These are phyloP conservation scores for Tremella mesenterica DNA, from an alignment of 768 basidiomycete species.

Conservation along the genomic window DNA sequence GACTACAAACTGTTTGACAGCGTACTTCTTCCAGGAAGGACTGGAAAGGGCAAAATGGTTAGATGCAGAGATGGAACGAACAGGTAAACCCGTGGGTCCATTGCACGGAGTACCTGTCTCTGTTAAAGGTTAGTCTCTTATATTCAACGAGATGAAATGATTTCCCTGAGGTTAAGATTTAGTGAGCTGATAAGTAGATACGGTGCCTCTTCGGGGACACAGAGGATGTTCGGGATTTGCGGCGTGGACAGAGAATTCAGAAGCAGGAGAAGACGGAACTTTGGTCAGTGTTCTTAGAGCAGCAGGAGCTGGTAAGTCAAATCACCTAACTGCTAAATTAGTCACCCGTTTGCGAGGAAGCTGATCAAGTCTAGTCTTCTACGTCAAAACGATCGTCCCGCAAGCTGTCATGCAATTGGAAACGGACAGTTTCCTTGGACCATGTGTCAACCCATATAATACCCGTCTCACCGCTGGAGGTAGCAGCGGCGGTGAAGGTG, in stretches of 20 bases:
- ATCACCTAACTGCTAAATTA: neutral
- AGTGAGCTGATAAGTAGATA: no score
- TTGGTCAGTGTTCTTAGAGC: constrained; percentile 1
- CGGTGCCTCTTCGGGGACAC: no score
- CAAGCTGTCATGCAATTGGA: constrained; percentile 24
- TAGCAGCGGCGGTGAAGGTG: constrained; percentile 18
- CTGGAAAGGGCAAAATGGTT: constrained; percentile 8
- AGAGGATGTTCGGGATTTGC: constrained; percentile 51
- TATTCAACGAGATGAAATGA: constrained; percentile 54
- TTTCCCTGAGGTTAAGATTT: no score
- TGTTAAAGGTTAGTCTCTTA: constrained; percentile 40
- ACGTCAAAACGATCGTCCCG: constrained; percentile 17
- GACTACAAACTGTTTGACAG: constrained; percentile 33
- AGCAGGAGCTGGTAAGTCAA: constrained; percentile 10
- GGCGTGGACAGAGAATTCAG: constrained; percentile 37
- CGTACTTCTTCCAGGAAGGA: constrained; percentile 13
- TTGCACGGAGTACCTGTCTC: constrained; percentile 17
- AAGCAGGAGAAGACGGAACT: constrained; percentile 2
- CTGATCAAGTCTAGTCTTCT: constrained; percentile 10
- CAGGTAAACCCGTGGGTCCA: constrained; percentile 10
- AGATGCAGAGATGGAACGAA: constrained; percentile 2
- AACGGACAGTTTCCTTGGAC: constrained; percentile 12
- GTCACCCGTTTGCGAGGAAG: neutral
- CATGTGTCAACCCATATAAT: constrained; percentile 15
- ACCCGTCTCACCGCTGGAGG: constrained; percentile 15